Evolutionary conservation across 2,329 filamentous ascomycete species (phyloP).

Genomic region (Hansfordia pulvinata): DNA sequence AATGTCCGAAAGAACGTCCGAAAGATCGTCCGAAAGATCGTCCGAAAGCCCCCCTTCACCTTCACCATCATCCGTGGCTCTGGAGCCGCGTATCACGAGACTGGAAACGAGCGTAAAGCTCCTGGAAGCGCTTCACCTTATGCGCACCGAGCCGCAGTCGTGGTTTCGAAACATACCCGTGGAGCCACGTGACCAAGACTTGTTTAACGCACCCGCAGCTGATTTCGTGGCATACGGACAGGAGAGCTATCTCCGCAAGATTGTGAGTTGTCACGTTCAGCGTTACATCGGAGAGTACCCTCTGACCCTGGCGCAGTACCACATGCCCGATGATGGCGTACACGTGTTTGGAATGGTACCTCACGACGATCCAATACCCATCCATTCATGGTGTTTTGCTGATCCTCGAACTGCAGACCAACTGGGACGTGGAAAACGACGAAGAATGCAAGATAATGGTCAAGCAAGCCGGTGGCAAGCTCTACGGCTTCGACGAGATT

Average conservation of each 20-base stretch:
- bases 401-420: no score
- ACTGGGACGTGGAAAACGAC: constrained; percentile 4
- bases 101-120: no score
- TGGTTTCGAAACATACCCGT: constrained; percentile 3
- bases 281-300: background rate
- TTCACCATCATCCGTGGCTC: no score
- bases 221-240: constrained; percentile 2
- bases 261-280: background rate
- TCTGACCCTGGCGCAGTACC: background rate
- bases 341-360: background rate
- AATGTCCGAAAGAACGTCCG: no score
- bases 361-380: background rate
- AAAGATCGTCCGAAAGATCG: no score
- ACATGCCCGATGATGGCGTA: background rate
- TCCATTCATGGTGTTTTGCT: no score
- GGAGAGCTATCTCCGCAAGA: constrained; percentile 1
- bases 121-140: no score
- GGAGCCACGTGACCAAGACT: constrained; percentile 2
- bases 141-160: constrained; percentile 1
- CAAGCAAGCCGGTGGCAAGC: constrained; percentile 2
- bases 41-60: no score
- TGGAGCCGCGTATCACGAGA: no score
- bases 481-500: background rate
- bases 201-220: constrained; percentile 1
- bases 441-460: constrained; percentile 4